Base-by-base conservation (phyloP, 164 flowering plant genomes). In the Buxus sempervirens region DNA sequence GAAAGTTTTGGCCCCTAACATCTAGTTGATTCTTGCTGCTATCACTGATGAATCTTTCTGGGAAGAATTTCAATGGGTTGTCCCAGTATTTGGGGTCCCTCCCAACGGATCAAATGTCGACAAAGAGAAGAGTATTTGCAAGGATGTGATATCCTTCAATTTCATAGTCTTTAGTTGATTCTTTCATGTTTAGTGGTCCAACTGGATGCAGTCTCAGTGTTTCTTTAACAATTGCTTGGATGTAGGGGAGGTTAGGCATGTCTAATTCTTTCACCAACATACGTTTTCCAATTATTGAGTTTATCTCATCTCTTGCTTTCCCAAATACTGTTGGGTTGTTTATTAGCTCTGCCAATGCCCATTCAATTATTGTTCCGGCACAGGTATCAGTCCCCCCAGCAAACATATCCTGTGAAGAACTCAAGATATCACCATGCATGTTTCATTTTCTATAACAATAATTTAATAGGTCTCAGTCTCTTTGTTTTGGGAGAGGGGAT, bases 1-100 rank as follows among this genome's bases (percentile, higher is more conserved):
- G 68, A 60, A 71, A 79, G 36, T 70, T 25, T 61, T 79, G 79
- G 18, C 79, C 79, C 64, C 63, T 70, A 4, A 71, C 64, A n/a
- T 73, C 79, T 60, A 79, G 0, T 23, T 65, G 61, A 9, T 38
- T 54, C 60, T 54, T 51, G 18, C n/a, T n/a, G n/a, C 28, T 56
- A 32, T 28, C 57, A 12, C 5, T 45, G 10, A 45, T 45, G 51
- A 45, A 45, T 45, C 51, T 45, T 15, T 45, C 51, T 4, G 60
- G 60, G 1, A 4, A 20, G 32, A 58, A 58, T 58, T 58, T 19
- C 5, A 58, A 19, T 24, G 60, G 60, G 36, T 58, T 58, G 18
- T 58, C 60, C 60, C 60, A 58, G 32, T 58, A 12, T 4, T 58
- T 24, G 32, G 60, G 60, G 19, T 58, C 60, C 14, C 58, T 4